phyloP scores from a whole-genome alignment of 805 yeast genomes.

The Schwanniomyces vanrijiae region DNA sequence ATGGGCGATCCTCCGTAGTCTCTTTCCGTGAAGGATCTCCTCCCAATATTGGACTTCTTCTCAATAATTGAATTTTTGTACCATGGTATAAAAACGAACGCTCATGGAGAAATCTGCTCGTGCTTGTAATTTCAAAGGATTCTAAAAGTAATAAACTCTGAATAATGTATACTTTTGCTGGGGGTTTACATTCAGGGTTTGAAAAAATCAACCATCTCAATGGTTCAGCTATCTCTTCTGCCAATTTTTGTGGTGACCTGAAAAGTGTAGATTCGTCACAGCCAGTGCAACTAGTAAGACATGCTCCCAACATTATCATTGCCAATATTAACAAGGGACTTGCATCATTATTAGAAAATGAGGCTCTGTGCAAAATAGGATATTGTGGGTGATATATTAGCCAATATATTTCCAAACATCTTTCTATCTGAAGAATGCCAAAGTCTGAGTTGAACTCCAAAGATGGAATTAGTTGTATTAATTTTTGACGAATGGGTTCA shows the following conservation, averaged over 20 bases:
- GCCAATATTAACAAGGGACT: conserved; percentile 51
- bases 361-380: conserved; percentile 59
- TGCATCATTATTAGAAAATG: conserved; percentile 48
- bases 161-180: conserved; percentile 70
- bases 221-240: conserved; percentile 52
- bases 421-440: conserved; percentile 13
- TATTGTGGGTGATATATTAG: conserved; percentile 54
- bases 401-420: conserved; percentile 48
- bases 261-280: conserved; percentile 10
- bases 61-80: conserved; percentile 40
- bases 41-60: conserved; percentile 33
- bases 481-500: conserved; percentile 8
- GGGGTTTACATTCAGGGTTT: conserved; percentile 67
- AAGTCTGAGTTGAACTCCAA: conserved; percentile 16
- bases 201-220: conserved; percentile 70
- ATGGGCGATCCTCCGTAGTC: conserved; percentile 19
- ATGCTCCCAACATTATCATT: conserved; percentile 59
- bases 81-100: conserved; percentile 82
- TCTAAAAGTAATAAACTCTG: conserved; percentile 71
- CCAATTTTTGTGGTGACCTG: conserved; percentile 29
- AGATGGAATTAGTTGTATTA: conserved; percentile 15
- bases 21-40: conserved; percentile 39
- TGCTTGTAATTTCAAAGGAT: conserved; percentile 67
- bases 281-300: conserved; percentile 31
- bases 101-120: conserved; percentile 67